These are phyloP conservation scores for Xylaria sp. DNA, from an alignment of 2,329 filamentous ascomycete genomes.

Conservation along the genomic window DNA sequence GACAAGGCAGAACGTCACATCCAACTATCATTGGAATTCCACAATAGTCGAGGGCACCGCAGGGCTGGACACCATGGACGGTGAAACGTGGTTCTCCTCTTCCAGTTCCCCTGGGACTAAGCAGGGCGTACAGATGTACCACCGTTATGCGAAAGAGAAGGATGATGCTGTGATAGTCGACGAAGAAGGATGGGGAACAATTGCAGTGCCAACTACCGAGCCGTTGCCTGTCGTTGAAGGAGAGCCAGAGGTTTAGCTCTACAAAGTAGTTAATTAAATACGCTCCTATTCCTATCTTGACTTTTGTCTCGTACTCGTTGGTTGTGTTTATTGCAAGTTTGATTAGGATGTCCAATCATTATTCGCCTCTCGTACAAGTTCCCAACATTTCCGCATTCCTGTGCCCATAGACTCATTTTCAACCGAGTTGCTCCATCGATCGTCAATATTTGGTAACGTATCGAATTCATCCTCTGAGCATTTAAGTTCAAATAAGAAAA, in stretches of 20 bases:
- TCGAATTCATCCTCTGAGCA: constrained; percentile 25
- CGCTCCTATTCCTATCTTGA: neutral
- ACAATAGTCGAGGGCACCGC: constrained; percentile 49
- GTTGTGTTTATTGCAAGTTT: neutral
- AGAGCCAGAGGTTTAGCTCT: constrained; percentile 35
- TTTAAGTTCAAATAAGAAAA: constrained; percentile 60
- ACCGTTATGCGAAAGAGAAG: constrained; percentile 44
- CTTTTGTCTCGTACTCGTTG: neutral
- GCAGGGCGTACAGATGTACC: constrained; percentile 39
- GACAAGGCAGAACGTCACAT: constrained; percentile 50
- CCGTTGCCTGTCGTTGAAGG: constrained; percentile 41
- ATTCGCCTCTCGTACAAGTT: constrained; percentile 52
- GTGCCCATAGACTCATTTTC: constrained; percentile 67
- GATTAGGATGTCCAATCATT: constrained; percentile 16
- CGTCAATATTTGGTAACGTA: constrained; percentile 21
- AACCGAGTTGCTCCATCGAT: constrained; percentile 55
- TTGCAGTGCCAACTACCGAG: constrained; percentile 40
- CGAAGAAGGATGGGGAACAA: constrained; percentile 39
- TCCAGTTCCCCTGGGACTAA: constrained; percentile 35
- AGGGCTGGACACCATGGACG: constrained; percentile 44
- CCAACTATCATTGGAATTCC: constrained; percentile 49
- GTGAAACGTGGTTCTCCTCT: constrained; percentile 49
- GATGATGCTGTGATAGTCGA: constrained; percentile 43
- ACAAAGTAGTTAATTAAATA: neutral
- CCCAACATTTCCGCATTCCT: constrained; percentile 69